Percentiles rank a stretch among this genome's conserved stretches.
Conservation (phyloP, 2,329 filamentous ascomycete genomes). For the Sphaceloma murrayae region DNA sequence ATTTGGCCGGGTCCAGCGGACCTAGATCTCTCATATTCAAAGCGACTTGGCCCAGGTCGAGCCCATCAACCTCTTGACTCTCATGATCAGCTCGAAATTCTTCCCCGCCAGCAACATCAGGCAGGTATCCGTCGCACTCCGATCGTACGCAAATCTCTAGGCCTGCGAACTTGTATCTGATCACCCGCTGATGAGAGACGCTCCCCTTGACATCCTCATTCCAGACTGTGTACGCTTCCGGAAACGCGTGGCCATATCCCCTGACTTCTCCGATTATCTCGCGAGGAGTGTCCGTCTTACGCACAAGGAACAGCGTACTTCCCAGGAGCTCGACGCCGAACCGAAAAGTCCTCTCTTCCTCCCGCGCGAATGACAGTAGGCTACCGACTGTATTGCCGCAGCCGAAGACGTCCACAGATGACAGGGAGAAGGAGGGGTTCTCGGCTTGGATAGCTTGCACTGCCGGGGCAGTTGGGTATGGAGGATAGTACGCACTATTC, state of each 20-base stretch:
- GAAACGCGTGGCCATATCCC: neutral
- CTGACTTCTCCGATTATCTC: neutral
- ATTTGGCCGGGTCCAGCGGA: too few relatives aligned
- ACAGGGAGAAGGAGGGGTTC: neutral
- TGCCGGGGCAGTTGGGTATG: neutral
- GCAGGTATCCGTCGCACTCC: neutral
- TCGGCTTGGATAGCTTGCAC: neutral
- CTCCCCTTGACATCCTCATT: neutral
- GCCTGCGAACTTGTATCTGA: neutral
- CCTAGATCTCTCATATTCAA: too few relatives aligned
- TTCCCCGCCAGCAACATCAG: neutral
- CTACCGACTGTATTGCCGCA: neutral
- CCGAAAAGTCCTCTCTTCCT: neutral
- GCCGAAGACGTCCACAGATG: neutral
- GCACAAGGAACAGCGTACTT: neutral
- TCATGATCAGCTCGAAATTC: too few relatives aligned
- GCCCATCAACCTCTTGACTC: too few relatives aligned
- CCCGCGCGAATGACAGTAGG: neutral
- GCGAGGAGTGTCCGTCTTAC: neutral
- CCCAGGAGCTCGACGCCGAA: neutral
- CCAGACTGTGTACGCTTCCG: neutral
- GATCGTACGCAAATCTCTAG: neutral
- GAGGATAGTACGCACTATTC: neutral
- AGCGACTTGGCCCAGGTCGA: too few relatives aligned
- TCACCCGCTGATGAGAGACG: neutral